Evolutionary conservation across 768 basidiomycete genomes (phyloP).

Genomic region (Leccinum sublutescens): DNA sequence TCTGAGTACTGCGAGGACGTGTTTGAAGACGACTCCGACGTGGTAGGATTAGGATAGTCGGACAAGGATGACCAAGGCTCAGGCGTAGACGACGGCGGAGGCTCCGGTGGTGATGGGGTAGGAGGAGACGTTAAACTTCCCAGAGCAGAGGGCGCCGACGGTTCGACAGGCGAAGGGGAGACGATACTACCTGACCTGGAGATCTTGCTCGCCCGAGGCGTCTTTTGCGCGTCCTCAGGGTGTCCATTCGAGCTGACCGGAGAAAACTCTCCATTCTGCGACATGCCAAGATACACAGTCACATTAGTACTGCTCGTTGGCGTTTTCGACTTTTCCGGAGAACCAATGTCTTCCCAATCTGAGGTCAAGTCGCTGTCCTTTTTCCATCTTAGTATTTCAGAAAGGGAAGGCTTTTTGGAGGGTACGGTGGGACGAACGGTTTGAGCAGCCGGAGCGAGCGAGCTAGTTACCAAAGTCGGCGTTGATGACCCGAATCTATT

Average conservation of each 20-base stretch:
- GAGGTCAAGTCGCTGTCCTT: constrained; percentile 55
- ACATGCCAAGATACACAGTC: constrained; percentile 28
- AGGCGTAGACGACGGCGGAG: constrained; percentile 62
- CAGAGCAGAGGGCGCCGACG: constrained; percentile 17
- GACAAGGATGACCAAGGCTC: constrained; percentile 78
- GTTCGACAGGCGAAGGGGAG: constrained; percentile 22
- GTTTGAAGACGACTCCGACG: constrained; percentile 75
- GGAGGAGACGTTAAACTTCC: constrained; percentile 37
- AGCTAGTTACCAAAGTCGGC: constrained; percentile 38
- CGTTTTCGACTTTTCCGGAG: constrained; percentile 43
- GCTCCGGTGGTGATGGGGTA: constrained; percentile 51
- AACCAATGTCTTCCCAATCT: constrained; percentile 67
- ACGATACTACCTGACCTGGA: constrained; percentile 26
- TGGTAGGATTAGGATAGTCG: constrained; percentile 65
- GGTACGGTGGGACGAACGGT: constrained; percentile 38
- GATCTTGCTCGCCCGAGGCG: constrained; percentile 36
- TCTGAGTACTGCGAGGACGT: constrained; percentile 67
- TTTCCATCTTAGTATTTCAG: constrained; percentile 57
- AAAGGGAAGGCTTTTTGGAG: constrained; percentile 63
- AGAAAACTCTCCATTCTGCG: constrained; percentile 29
- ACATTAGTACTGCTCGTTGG: constrained; percentile 48
- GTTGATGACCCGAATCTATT: constrained; percentile 51
- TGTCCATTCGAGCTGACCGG: constrained; percentile 30
- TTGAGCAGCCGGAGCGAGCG: constrained; percentile 32
- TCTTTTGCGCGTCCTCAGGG: constrained; percentile 34